These are phyloP conservation scores for Fraxinus anomala DNA, from an alignment of 257 asterid genomes.

Conservation along the genomic window DNA sequence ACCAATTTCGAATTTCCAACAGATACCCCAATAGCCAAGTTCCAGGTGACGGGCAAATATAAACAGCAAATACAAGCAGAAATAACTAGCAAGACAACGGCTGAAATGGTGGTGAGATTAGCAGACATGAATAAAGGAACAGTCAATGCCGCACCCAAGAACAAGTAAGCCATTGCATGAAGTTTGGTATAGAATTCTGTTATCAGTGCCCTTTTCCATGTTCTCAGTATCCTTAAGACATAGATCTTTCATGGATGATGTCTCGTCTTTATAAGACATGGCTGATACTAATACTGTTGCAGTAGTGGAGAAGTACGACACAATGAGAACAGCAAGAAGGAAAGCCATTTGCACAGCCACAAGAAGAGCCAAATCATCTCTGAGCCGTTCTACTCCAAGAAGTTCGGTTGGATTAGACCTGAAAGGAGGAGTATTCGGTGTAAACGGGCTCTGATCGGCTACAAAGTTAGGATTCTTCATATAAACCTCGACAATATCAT, in stretches of 20 bases:
- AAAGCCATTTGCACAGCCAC: slow-evolving; percentile 29
- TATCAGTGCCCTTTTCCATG: slow-evolving; percentile 37
- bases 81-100: slow-evolving; percentile 11
- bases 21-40: slow-evolving; percentile 34
- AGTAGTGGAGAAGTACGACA: slow-evolving; percentile 36
- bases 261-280: slow-evolving; percentile 29
- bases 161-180: slow-evolving; percentile 32
- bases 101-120: slow-evolving; percentile 10
- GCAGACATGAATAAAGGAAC: slow-evolving; percentile 8
- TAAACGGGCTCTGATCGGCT: slow-evolving; percentile 23
- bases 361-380: slow-evolving; percentile 18
- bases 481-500: neutral
- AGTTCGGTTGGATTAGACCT: neutral
- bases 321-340: slow-evolving; percentile 19
- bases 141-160: neutral
- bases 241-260: slow-evolving; percentile 29
- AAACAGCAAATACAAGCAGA: slow-evolving; percentile 11
- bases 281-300: slow-evolving; percentile 42
- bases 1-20: no score
- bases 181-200: slow-evolving; percentile 30
- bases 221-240: slow-evolving; percentile 19
- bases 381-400: slow-evolving; percentile 21
- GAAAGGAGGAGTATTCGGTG: neutral
- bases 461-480: slow-evolving; percentile 9
- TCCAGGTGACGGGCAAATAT: slow-evolving; percentile 22